These are phyloP conservation scores for Parietichytrium sp. DNA, from an alignment of 108 stramenopile species.

Conservation along the genomic window DNA sequence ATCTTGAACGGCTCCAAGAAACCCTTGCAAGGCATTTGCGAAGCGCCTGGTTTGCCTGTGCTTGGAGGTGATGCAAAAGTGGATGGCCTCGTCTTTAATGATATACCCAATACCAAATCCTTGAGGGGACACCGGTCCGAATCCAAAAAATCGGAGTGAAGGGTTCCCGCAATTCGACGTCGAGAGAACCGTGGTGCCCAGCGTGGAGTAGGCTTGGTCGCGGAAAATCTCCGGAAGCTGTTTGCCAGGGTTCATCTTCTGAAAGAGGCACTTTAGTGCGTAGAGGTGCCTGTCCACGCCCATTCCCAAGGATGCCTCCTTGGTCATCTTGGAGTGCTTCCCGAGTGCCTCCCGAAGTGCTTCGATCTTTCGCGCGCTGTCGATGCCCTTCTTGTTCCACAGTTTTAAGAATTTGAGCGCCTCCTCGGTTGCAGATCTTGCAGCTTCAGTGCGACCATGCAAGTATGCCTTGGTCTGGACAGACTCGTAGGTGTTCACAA, in stretches of 20 bases:
- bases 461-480: constrained; percentile 37
- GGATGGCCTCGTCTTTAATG: constrained; percentile 20
- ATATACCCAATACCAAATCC: constrained; percentile 34
- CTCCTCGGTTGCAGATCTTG: background rate
- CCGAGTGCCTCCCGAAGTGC: background rate
- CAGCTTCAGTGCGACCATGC: constrained; percentile 18
- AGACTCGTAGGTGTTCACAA: constrained; percentile 2
- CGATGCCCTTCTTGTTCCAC: background rate
- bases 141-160: constrained; percentile 25
- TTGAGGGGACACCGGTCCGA: constrained; percentile 10
- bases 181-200: background rate
- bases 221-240: background rate
- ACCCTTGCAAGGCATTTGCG: no score
- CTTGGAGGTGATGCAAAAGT: background rate
- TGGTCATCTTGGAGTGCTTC: background rate
- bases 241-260: background rate
- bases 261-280: background rate
- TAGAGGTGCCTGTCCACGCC: constrained; percentile 33
- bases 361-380: background rate
- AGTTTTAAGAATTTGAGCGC: background rate
- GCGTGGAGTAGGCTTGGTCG: background rate
- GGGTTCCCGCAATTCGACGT: constrained; percentile 41
- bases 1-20: no score
- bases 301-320: background rate
- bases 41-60: no score